These are phyloP conservation scores for Gossypium davidsonii DNA, from an alignment of 441 rosid species.

Conservation along the genomic window DNA sequence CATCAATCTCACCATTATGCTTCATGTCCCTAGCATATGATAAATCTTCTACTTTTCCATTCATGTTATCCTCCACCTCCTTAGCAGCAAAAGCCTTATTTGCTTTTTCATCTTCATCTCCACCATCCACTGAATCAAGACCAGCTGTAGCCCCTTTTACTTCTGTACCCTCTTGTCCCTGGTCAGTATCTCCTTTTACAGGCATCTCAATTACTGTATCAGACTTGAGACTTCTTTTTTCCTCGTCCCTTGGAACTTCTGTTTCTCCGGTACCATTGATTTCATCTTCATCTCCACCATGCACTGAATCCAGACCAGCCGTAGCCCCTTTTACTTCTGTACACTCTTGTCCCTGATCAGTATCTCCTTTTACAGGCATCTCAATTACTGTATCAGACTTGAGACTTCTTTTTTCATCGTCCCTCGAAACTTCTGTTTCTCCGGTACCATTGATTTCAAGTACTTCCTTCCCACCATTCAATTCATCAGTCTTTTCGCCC, in stretches of 20 bases:
- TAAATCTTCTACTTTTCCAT: constrained; percentile 11
- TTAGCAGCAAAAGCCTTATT: neutral
- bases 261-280: constrained; percentile 18
- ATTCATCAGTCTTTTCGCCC: constrained; percentile 15
- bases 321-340: constrained; percentile 8
- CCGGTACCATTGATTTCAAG: constrained; percentile 16
- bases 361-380: constrained; percentile 12
- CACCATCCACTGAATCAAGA: constrained; percentile 16
- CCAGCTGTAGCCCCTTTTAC: constrained; percentile 1
- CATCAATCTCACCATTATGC: constrained; percentile 12
- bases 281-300: constrained; percentile 18
- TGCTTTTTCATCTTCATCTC: constrained; percentile 5
- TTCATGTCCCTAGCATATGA: constrained; percentile 16
- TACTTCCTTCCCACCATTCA: constrained; percentile 20
- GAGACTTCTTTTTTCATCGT: constrained; percentile 17
- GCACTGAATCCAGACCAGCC: constrained; percentile 10
- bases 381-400: neutral
- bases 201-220: constrained; percentile 6
- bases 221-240: constrained; percentile 14
- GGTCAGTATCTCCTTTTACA: constrained; percentile 7
- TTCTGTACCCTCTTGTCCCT: constrained; percentile 16
- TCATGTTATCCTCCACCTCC: neutral
- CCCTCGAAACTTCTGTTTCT: constrained; percentile 19
- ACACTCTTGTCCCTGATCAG: constrained; percentile 15
- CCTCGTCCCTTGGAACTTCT: constrained; percentile 16